Evolutionary conservation across 129 eudicot species (phyloP).

Genomic region (Flaveria bidentis): DNA sequence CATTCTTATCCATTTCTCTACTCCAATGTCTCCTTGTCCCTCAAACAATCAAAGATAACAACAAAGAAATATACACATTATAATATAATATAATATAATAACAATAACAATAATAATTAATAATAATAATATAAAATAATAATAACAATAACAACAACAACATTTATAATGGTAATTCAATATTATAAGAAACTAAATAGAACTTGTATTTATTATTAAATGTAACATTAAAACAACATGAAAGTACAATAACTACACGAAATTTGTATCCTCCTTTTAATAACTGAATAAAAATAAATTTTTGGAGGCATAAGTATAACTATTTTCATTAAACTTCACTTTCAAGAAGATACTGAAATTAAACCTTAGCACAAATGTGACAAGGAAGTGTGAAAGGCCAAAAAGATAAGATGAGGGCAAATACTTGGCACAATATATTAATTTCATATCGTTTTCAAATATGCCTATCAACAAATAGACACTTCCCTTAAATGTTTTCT

Average conservation of each 20-base stretch:
- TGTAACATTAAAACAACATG: background rate
- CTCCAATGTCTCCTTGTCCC: slow-evolving; percentile 24
- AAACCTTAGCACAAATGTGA: slow-evolving; percentile 28
- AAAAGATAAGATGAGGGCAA: slow-evolving; percentile 35
- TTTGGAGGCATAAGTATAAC: slow-evolving; percentile 20
- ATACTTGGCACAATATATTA: slow-evolving; percentile 28
- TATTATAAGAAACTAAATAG: background rate
- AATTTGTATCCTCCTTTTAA: background rate
- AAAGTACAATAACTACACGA: background rate
- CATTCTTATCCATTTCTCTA: slow-evolving; percentile 25
- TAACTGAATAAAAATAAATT: background rate
- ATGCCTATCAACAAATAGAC: slow-evolving; percentile 26
- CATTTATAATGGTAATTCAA: too few species aligned
- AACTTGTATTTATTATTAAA: background rate
- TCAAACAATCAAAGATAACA: background rate
- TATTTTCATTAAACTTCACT: slow-evolving; percentile 30
- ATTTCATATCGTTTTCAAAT: slow-evolving; percentile 30
- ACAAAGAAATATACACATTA: too few species aligned
- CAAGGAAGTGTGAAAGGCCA: slow-evolving; percentile 28
- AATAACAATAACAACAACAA: too few species aligned
- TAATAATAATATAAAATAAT: background rate
- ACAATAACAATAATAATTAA: too few species aligned
- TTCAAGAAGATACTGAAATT: slow-evolving; percentile 31
- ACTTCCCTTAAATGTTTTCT: slow-evolving; percentile 21
- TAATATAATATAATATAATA: background rate